Conservation (phyloP, 2,329 filamentous ascomycete genomes). For the Alternaria conjuncta region DNA sequence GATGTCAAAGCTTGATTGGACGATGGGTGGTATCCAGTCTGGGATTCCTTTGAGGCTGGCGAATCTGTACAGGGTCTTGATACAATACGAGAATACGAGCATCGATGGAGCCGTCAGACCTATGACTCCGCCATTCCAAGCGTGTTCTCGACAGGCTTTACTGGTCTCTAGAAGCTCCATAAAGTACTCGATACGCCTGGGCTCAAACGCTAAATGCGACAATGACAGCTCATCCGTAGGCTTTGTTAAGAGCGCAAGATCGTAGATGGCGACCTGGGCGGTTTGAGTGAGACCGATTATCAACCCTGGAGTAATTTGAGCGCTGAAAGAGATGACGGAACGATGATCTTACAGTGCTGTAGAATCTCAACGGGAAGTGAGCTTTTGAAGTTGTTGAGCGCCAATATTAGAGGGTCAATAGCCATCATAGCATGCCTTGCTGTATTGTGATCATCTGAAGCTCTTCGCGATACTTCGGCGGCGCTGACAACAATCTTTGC, state of each 20-base stretch:
- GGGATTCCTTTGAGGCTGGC: conserved; percentile 16
- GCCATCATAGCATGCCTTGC: conserved; percentile 14
- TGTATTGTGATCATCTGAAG: conserved; percentile 14
- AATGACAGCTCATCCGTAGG: not conserved
- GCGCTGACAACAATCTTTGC: conserved; percentile 32
- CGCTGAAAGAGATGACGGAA: not conserved
- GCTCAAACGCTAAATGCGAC: conserved; percentile 1
- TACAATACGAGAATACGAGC: conserved; percentile 19
- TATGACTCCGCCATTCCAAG: conserved; percentile 12
- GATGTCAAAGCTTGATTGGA: conserved; percentile 13
- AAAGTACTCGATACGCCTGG: conserved; percentile 21
- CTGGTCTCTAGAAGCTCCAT: conserved; percentile 16
- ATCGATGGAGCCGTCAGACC: conserved; percentile 12
- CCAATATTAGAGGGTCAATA: conserved; percentile 18
- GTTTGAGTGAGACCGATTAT: conserved; percentile 18
- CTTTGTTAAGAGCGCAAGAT: conserved; percentile 16
- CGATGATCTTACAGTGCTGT: conserved; percentile 18
- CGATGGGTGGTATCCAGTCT: conserved; percentile 21
- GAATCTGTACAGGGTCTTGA: conserved; percentile 20
- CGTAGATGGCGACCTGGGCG: conserved; percentile 22
- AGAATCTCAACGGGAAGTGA: conserved; percentile 11
- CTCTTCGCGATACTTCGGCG: conserved; percentile 30
- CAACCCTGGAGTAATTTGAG: conserved; percentile 7
- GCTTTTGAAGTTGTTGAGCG: conserved; percentile 15
- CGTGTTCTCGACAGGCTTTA: conserved; percentile 18